Evolutionary conservation across 805 yeast genomes (phyloP), one percentile per base, ranked within the genome.

Genomic region (Cyberlindnera xylosilytica): DNA sequence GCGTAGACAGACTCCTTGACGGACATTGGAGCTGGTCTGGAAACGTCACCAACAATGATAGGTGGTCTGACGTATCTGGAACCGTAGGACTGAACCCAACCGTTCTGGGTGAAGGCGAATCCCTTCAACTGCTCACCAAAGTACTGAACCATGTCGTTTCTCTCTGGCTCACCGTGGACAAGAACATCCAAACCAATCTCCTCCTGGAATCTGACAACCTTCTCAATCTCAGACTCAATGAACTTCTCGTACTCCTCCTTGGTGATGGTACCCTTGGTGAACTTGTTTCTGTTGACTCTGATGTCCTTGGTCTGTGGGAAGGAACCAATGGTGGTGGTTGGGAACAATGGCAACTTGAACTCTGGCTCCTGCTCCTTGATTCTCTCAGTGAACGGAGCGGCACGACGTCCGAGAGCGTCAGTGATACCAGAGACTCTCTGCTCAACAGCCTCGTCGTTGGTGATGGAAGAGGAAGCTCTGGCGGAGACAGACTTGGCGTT

Each of bases 11-110:
- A 90, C 80, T 93, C 99, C 80, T 89, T 91, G 60, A 93, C 98
- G 60, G 99, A 83, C 97, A 93, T 91, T 58, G 98, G 86, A 67
- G 79, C 81, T 69, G 99, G 97, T 80, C 99, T 90, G 43, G 97
- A 90, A 63, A 93, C 88, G 72, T 93, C 99, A 79, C 99, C 99
- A 62, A 91, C 97, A 71, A 93, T 82, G 65, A 93, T 87, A 62
- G 99, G 99, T 69, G 99, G 99, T 79, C 99, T 89, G 61, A 93
- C 99, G 76, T 93, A 93, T 79, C 99, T 87, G 57, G 99, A 90
- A 80, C 99, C 99, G 73, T 91, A 93, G 58, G 99, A 93, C 81
- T 93, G 99, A 63, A 93, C 99, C 99, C 99, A 93, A 74, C 99
- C 99, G 81, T 88, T 88, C 60, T 86, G 77, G 73, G 99, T 93